Evolutionary conservation across 129 eudicot species (phyloP), one percentile per base, ranked within the genome.

Genomic region (Chrysanthemum lavandulifolium): DNA sequence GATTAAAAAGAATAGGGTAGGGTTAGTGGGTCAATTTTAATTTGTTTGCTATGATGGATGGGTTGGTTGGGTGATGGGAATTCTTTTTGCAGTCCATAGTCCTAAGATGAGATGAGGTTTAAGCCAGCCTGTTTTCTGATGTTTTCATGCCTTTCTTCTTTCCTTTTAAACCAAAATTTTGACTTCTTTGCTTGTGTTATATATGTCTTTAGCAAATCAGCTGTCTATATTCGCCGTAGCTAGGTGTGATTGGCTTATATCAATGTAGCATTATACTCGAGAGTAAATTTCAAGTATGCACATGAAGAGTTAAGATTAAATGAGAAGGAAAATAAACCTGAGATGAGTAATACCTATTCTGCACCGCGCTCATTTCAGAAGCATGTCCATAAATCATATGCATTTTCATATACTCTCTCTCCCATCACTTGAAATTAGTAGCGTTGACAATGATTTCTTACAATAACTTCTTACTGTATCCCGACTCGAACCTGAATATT

Each of bases 21-120:
- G 55, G 40, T 76, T 74, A 62, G 78, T 15, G 45, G 54, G 65
- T 70, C 16, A 49, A 40, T 77, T 69, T 61, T 62, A 77, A 16
- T 33, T 60, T 77, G 81, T 69, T 77, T 77, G 65, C 70, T 45
- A 60, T 76, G 69, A 59, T 77, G 76, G 62, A 59, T 77, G 76
- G 62, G 62, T 57, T 57, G 67, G 56, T 54, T 75, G 73, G 53
- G 59, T 55, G 80, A 48, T 59, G 67, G 62, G 69, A 59, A 55
- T 75, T 77, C 76, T 61, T 77, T 77, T 77, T 77, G 76, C 63
- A 58, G 81, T 69, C 16, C 31, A 11, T 67, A 76, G 74, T 58
- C 75, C 12, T 73, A 19, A 73, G 61, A 31, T 52, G 71, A 74
- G 71, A 73, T 67, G 61, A 64, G 52, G 64, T 53, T 65, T 50